Conservation (phyloP, 768 basidiomycete genomes). For the Calocera cornea region DNA sequence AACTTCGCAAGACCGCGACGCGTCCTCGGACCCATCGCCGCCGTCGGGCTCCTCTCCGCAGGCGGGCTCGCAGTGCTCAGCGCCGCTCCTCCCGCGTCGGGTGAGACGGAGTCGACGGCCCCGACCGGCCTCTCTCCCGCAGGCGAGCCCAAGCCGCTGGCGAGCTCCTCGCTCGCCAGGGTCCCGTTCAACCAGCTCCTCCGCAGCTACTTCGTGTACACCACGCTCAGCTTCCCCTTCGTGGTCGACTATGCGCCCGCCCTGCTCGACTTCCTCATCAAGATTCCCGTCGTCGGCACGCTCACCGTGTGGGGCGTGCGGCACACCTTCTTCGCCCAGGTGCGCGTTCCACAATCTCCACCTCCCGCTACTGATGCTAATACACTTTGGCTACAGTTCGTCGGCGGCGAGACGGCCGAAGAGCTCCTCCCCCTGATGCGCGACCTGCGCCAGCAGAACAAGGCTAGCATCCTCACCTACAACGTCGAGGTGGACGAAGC, state of each 20-base stretch:
- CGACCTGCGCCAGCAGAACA: conserved; percentile 48
- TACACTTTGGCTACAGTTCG: conserved; percentile 45
- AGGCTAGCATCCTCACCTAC: conserved; percentile 68
- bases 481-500: conserved; percentile 72
- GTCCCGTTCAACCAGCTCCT: conserved; percentile 33
- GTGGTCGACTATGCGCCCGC: conserved; percentile 64
- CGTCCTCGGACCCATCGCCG: neutral
- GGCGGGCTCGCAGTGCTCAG: neutral
- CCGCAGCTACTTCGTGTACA: conserved; percentile 69
- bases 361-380: neutral
- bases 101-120: neutral
- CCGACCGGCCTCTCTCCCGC: neutral
- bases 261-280: conserved; percentile 42
- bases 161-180: neutral
- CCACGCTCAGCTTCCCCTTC: conserved; percentile 59
- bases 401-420: conserved; percentile 71
- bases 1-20: neutral
- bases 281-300: conserved; percentile 46
- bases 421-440: conserved; percentile 52
- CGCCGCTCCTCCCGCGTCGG: neutral
- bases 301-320: conserved; percentile 58
- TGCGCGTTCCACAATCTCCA: conserved; percentile 21
- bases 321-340: conserved; percentile 76
- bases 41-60: neutral
- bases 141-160: neutral